Evolutionary conservation across 225 moss, liverwort and hornwort genomes (phyloP).

Genomic region (Asterella californica): DNA sequence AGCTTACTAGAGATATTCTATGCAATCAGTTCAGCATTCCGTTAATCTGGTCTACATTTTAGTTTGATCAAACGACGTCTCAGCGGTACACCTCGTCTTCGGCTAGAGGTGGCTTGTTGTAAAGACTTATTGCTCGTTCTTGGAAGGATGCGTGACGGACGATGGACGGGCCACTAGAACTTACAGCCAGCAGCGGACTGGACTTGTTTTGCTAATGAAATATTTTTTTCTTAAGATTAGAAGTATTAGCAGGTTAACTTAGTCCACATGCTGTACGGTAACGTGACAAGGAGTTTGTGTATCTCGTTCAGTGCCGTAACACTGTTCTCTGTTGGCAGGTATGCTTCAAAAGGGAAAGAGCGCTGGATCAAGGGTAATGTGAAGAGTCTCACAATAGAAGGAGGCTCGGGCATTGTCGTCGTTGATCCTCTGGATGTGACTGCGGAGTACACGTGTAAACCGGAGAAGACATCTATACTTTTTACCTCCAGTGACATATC

Average conservation of each 20-base stretch:
- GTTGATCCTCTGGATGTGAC: slow-evolving; percentile 85
- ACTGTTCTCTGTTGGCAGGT: slow-evolving; percentile 43
- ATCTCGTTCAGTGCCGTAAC: background rate
- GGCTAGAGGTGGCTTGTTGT: too few relatives aligned
- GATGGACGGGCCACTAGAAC: background rate
- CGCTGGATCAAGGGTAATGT: slow-evolving; percentile 85
- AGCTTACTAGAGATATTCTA: background rate
- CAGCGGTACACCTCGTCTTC: background rate
- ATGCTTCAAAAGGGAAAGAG: slow-evolving; percentile 83
- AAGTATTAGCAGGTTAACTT: background rate
- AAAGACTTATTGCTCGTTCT: background rate
- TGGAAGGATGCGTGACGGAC: background rate
- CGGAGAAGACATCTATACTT: slow-evolving; percentile 66
- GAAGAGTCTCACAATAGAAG: slow-evolving; percentile 85
- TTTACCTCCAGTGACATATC: slow-evolving; percentile 67
- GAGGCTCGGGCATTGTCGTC: slow-evolving; percentile 92
- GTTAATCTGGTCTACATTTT: background rate
- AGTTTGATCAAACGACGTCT: background rate
- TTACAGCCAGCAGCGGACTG: background rate
- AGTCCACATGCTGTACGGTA: background rate
- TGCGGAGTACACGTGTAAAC: slow-evolving; percentile 80
- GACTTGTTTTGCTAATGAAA: background rate
- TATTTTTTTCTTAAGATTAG: background rate
- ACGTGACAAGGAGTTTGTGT: background rate
- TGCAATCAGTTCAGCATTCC: background rate